phyloP scores from a whole-genome alignment of 805 yeast species.

The Saccharomycopsis lassenensis region DNA sequence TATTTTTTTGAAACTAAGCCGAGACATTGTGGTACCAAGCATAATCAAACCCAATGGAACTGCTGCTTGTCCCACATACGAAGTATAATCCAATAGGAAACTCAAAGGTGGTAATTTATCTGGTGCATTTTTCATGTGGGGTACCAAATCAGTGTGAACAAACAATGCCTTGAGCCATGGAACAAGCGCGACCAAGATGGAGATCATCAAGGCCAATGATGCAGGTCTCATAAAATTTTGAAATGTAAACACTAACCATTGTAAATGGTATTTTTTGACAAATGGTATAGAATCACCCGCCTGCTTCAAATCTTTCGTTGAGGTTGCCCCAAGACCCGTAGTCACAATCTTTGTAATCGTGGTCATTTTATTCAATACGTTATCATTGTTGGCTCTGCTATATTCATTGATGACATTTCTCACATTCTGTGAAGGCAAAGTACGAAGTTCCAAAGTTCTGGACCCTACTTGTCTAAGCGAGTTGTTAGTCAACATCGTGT shows the following conservation, averaged over 20 bases:
- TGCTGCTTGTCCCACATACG: conserved; percentile 75
- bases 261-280: conserved; percentile 21
- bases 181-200: conserved; percentile 65
- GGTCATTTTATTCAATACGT: conserved; percentile 3
- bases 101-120: conserved; percentile 76
- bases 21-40: conserved; percentile 80
- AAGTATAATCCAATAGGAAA: conserved; percentile 70
- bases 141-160: conserved; percentile 34
- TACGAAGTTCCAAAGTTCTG: conserved; percentile 23
- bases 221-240: conserved; percentile 60
- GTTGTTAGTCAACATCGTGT: conserved; percentile 2
- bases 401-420: conserved; percentile 40
- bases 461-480: conserved; percentile 17
- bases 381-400: conserved; percentile 22
- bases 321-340: conserved; percentile 18
- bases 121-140: conserved; percentile 61
- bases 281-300: conserved; percentile 13
- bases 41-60: conserved; percentile 80
- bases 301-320: conserved; percentile 13
- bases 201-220: conserved; percentile 54
- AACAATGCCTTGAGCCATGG: conserved; percentile 77
- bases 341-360: conserved; percentile 16
- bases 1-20: conserved; percentile 52
- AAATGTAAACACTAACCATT: conserved; percentile 27
- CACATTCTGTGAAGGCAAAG: conserved; percentile 32